A percentile compares a stretch with the other conserved stretches of the same genome.
phyloP scores from a whole-genome alignment of 169 alveolate genomes.

The Babesia ovis region DNA sequence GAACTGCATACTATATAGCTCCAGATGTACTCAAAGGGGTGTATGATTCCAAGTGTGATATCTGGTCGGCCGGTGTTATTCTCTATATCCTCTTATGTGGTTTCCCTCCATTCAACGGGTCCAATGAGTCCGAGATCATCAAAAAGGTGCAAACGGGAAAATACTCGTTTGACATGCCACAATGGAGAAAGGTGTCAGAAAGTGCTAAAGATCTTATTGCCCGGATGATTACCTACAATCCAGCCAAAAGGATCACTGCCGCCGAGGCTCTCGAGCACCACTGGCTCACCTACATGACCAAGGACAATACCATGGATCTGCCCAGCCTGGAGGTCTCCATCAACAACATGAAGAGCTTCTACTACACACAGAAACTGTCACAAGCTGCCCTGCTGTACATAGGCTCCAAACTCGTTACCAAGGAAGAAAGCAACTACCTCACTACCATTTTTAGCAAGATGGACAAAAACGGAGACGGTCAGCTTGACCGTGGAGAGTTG shows the following conservation, averaged over 20 bases:
- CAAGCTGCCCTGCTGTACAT: conserved; percentile 90
- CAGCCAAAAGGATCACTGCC: conserved; percentile 86
- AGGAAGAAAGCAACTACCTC: conserved; percentile 87
- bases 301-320: conserved; percentile 67
- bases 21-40: conserved; percentile 89
- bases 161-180: conserved; percentile 76
- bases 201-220: conserved; percentile 85
- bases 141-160: conserved; percentile 87
- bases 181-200: conserved; percentile 85
- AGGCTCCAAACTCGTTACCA: conserved; percentile 88
- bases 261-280: conserved; percentile 85
- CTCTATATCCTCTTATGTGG: conserved; percentile 87
- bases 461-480: conserved; percentile 90
- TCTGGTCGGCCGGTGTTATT: conserved; percentile 90
- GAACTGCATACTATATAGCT: conserved; percentile 93
- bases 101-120: conserved; percentile 89
- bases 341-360: conserved; percentile 82
- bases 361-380: conserved; percentile 85
- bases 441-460: conserved; percentile 86
- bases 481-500: conserved; percentile 83
- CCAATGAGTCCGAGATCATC: conserved; percentile 84
- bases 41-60: conserved; percentile 89
- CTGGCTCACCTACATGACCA: conserved; percentile 85
- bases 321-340: conserved; percentile 80
- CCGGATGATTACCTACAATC: conserved; percentile 83